Evolutionary conservation across 192 early-diverging fungal species (phyloP).

Genomic region (Jimgerdemannia flammicorona): DNA sequence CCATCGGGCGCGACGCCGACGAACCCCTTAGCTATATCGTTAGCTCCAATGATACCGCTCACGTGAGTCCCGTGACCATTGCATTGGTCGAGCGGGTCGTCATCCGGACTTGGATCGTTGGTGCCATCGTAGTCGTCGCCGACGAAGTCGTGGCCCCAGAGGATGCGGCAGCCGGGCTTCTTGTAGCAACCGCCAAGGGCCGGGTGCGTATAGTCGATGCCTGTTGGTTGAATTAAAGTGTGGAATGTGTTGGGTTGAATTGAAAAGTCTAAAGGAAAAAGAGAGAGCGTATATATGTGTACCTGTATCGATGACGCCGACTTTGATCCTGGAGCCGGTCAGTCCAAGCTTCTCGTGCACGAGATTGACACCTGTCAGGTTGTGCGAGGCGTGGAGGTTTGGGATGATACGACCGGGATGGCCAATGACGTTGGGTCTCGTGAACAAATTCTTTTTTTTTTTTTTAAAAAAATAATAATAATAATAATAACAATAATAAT

Average conservation of each 20-base stretch:
- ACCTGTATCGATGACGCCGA: slow-evolving; percentile 59
- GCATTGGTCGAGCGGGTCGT: slow-evolving; percentile 45
- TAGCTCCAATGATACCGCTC: slow-evolving; percentile 70
- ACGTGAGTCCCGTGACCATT: slow-evolving; percentile 59
- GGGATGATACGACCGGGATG: not conserved
- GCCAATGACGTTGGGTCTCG: not conserved
- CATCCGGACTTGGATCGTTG: slow-evolving; percentile 30
- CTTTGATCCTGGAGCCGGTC: slow-evolving; percentile 42
- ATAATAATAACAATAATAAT: not conserved
- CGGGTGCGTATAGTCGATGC: slow-evolving; percentile 56
- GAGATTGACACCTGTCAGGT: not conserved
- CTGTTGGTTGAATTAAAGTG: slow-evolving; percentile 1
- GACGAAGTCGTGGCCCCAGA: slow-evolving; percentile 50
- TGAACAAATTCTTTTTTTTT: not conserved
- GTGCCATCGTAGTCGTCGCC: slow-evolving; percentile 43
- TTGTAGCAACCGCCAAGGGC: slow-evolving; percentile 54
- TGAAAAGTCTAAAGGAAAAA: not conserved
- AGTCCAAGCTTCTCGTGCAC: slow-evolving; percentile 10
- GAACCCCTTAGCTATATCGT: slow-evolving; percentile 47
- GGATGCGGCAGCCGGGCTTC: slow-evolving; percentile 46
- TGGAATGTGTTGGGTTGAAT: not conserved
- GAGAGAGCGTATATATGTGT: not conserved
- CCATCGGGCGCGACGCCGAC: slow-evolving; percentile 81
- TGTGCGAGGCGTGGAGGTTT: not conserved
- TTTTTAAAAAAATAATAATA: no score